Evolutionary conservation across 371 early-diverging fungal genomes (phyloP).

Genomic region (Chytridiales sp.): DNA sequence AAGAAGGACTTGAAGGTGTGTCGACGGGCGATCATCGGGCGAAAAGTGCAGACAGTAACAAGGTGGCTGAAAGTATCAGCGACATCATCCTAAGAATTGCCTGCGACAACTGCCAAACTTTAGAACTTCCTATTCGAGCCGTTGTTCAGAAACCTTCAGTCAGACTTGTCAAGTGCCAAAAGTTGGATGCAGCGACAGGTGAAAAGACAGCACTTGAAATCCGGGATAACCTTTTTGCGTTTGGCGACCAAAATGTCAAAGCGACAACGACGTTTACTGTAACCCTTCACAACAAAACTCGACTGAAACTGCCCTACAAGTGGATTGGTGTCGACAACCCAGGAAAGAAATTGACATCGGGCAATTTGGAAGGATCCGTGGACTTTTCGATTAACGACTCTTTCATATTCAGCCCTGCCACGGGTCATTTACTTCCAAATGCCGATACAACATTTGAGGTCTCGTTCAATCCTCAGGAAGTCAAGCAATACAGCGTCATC

Average conservation of each 20-base stretch:
- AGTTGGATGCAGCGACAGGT: constrained; percentile 3
- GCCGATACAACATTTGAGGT: constrained; percentile 31
- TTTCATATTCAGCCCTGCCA: constrained; percentile 27
- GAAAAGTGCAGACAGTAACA: neutral
- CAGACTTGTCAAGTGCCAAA: constrained; percentile 18
- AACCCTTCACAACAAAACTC: constrained; percentile 32
- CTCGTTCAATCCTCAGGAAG: constrained; percentile 32
- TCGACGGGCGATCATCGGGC: neutral
- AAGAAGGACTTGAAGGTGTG: neutral
- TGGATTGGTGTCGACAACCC: constrained; percentile 37
- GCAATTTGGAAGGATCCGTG: neutral
- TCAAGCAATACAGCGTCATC: constrained; percentile 32
- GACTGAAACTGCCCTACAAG: constrained; percentile 32
- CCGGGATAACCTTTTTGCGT: constrained; percentile 14
- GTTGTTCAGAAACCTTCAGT: constrained; percentile 36
- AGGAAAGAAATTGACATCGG: constrained; percentile 8
- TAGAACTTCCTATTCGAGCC: constrained; percentile 39
- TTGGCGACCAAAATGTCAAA: constrained; percentile 35
- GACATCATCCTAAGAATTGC: constrained; percentile 34
- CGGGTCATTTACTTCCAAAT: constrained; percentile 35
- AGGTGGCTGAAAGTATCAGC: constrained; percentile 12
- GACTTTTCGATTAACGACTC: constrained; percentile 11
- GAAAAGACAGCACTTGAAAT: constrained; percentile 10
- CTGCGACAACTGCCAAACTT: constrained; percentile 47
- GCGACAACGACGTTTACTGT: constrained; percentile 26